Base-by-base conservation (phyloP, 495 filamentous ascomycete species). In the Neurospora sp. region DNA sequence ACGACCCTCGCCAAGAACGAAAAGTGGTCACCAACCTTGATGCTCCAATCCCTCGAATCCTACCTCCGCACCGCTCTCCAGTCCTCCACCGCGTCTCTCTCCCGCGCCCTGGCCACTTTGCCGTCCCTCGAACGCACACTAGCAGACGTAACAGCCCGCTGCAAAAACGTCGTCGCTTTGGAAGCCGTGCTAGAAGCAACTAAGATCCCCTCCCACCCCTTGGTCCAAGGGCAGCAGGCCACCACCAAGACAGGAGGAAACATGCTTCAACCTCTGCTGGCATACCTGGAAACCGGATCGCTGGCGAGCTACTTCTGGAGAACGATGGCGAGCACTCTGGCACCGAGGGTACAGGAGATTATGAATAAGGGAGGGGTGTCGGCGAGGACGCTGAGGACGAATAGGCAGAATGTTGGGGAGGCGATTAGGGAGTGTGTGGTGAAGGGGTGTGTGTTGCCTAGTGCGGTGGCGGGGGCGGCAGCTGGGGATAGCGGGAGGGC, bases 281-380 rank as follows among this genome's bases (percentile, higher is more conserved):
- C 85, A n/a, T 85, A 90, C 35, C 86, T 99, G 20, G 96, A 99
- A 79, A 97, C 94, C 0, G 87, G 91, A 0, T 94, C 92, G 0
- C 83, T 99, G 27, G 89, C 93, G 6, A 96, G 93, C 0, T 94
- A 93, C 76, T 99, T 96, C 83, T 98, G 95, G 92, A 86, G 96
- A 37, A 90, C 89, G 17, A 86, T 98, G 73, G 96, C 96, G 0
- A 89, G 91, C 0, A 89, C 88, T 45, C 87, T 98, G 69, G 88
- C 91, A 16, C 80, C 88, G 3, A 89, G 94, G 9, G 93, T 97
- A 2, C 89, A 92, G 76, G 94, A 98, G 73, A 92, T 98, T 59
- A 75, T 95, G 20, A 86, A 84, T 44, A 88, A 92, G 71, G 96
- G 96, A 1, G 94, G 94, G 3, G 90, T 93, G 3, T 90, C 91